A percentile compares a stretch with the other conserved stretches of the same genome.
phyloP scores from a whole-genome alignment of 768 basidiomycete species.

The Udeniomyces megalosporus region DNA sequence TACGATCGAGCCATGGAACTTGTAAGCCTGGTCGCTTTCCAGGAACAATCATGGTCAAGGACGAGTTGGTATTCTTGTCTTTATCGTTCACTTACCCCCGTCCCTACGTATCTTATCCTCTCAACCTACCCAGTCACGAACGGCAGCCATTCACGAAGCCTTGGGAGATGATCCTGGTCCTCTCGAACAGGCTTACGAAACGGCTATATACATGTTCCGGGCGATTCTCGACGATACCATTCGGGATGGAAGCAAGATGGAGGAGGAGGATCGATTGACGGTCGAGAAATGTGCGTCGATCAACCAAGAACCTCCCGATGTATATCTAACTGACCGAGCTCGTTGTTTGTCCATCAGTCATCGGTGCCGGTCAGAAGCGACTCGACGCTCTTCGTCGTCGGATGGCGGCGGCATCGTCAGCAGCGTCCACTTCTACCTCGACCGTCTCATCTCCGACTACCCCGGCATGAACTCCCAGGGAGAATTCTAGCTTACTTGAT shows the following conservation, averaged over 20 bases:
- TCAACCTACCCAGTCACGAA: conserved; percentile 54
- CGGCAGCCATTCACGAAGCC: conserved; percentile 79
- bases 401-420: not conserved
- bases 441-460: not conserved
- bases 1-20: conserved; percentile 80
- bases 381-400: conserved; percentile 9
- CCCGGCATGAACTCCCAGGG: too few relatives aligned
- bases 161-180: conserved; percentile 59
- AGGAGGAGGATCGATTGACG: conserved; percentile 30
- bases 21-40: conserved; percentile 36
- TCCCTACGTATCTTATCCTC: not conserved
- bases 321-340: too few relatives aligned
- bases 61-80: not conserved
- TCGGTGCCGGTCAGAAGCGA: conserved; percentile 9
- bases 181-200: conserved; percentile 88
- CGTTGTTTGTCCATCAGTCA: too few relatives aligned
- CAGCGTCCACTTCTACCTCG: too few relatives aligned
- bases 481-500: too few relatives aligned
- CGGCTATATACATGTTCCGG: conserved; percentile 83
- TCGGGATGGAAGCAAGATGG: conserved; percentile 25
- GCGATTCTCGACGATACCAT: conserved; percentile 66
- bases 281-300: conserved; percentile 32
- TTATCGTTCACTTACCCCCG: not conserved
- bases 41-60: not conserved
- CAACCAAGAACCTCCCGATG: too few relatives aligned